These are phyloP conservation scores for Aspergillus haitiensis DNA, from an alignment of 495 filamentous ascomycete genomes.

Conservation along the genomic window DNA sequence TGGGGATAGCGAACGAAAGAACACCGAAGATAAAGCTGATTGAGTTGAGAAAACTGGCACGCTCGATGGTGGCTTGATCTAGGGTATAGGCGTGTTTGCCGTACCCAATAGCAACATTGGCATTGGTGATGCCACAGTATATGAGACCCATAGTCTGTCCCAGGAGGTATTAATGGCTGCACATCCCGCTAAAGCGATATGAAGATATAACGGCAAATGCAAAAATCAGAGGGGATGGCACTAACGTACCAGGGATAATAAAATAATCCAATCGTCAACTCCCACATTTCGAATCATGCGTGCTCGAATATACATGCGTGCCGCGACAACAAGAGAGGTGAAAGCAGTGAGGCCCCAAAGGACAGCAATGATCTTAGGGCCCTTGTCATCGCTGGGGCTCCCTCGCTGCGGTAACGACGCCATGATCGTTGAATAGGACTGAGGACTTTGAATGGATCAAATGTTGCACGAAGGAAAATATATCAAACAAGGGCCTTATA, in stretches of 20 bases:
- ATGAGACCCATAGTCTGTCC: constrained; percentile 26
- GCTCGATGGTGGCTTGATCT: constrained; percentile 15
- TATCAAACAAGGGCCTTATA: too few species aligned
- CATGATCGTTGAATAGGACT: constrained; percentile 1
- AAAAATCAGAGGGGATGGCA: neutral
- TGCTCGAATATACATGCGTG: constrained; percentile 50
- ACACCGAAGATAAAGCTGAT: constrained; percentile 32
- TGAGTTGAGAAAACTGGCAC: constrained; percentile 26
- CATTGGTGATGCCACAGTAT: constrained; percentile 22
- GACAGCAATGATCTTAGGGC: constrained; percentile 43
- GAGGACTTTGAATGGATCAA: neutral
- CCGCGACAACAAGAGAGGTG: constrained; percentile 34
- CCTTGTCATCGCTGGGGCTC: constrained; percentile 29
- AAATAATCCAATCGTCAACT: constrained; percentile 53
- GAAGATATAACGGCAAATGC: too few species aligned
- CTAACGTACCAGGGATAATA: constrained; percentile 38
- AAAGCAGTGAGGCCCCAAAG: constrained; percentile 40
- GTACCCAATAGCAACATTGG: constrained; percentile 31
- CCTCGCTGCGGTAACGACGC: constrained; percentile 3
- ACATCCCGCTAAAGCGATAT: neutral
- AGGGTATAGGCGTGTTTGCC: constrained; percentile 29
- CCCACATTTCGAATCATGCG: constrained; percentile 47
- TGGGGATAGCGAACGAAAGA: constrained; percentile 31
- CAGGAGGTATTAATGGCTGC: neutral
- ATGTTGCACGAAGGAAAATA: neutral